Conservation (phyloP, 2,329 filamentous ascomycete species). For the Xylariales sp. region DNA sequence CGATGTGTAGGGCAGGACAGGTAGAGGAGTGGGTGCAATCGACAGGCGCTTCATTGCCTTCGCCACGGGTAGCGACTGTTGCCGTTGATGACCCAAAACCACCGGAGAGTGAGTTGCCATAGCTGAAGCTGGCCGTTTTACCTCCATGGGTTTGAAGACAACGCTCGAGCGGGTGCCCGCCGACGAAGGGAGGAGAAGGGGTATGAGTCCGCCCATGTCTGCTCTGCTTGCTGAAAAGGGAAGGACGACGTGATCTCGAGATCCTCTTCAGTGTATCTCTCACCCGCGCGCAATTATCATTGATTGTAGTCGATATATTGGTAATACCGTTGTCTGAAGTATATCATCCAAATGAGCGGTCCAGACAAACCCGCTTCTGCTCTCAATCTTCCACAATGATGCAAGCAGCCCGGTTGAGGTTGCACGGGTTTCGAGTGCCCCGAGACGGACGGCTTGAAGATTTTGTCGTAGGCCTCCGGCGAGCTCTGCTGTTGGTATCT, state of each 20-base stretch:
- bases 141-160: constrained; percentile 10
- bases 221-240: no score
- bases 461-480: background rate
- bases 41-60: constrained; percentile 18
- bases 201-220: constrained; percentile 23
- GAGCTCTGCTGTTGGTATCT: background rate
- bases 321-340: background rate
- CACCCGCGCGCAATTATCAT: no score
- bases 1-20: constrained; percentile 36
- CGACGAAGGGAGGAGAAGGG: constrained; percentile 19
- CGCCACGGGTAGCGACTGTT: constrained; percentile 23
- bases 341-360: background rate
- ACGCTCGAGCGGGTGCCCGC: constrained; percentile 10
- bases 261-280: no score
- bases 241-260: no score
- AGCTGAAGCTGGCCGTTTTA: constrained; percentile 13
- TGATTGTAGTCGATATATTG: background rate
- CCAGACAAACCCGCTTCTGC: background rate
- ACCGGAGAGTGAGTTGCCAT: constrained; percentile 6
- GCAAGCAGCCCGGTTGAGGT: background rate
- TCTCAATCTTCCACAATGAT: background rate
- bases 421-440: background rate
- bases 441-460: background rate
- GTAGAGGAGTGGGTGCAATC: constrained; percentile 18
- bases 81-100: constrained; percentile 19